These are phyloP conservation scores for Colletotrichum chrysophilum DNA, from an alignment of 2,329 filamentous ascomycete genomes.

Conservation along the genomic window DNA sequence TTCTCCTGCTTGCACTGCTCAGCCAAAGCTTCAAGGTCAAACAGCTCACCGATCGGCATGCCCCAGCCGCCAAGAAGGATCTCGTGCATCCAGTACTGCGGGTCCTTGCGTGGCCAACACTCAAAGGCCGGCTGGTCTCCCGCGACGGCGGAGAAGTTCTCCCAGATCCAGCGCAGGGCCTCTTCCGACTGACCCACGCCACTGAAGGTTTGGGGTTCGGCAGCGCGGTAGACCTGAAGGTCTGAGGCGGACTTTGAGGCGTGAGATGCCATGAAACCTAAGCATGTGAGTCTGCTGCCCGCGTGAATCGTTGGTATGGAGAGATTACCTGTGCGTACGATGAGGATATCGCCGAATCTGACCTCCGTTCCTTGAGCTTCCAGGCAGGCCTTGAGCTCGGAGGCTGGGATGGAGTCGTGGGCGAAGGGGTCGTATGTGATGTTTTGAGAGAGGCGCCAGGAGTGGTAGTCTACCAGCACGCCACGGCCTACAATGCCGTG, in stretches of 20 bases:
- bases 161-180: constrained; percentile 63
- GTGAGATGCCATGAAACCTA: constrained; percentile 19
- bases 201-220: constrained; percentile 15
- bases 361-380: constrained; percentile 19
- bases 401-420: constrained; percentile 16
- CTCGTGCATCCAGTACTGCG: constrained; percentile 42
- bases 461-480: constrained; percentile 57
- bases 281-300: not conserved
- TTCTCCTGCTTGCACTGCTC: constrained; percentile 35
- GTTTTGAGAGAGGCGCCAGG: constrained; percentile 44
- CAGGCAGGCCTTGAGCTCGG: constrained; percentile 19
- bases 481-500: constrained; percentile 54
- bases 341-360: constrained; percentile 58
- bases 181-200: constrained; percentile 54
- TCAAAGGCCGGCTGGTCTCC: constrained; percentile 61
- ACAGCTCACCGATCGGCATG: constrained; percentile 47
- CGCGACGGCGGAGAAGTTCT: constrained; percentile 61
- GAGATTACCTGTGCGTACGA: constrained; percentile 50
- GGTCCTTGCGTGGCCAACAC: constrained; percentile 45
- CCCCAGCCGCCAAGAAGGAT: constrained; percentile 46
- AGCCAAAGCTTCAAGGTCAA: constrained; percentile 42
- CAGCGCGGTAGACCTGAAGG: constrained; percentile 1
- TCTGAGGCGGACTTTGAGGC: constrained; percentile 9
- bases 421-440: constrained; percentile 22
- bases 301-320: not conserved